phyloP scores from a whole-genome alignment of 2,329 filamentous ascomycete genomes.

The Cladosporium sp. region DNA sequence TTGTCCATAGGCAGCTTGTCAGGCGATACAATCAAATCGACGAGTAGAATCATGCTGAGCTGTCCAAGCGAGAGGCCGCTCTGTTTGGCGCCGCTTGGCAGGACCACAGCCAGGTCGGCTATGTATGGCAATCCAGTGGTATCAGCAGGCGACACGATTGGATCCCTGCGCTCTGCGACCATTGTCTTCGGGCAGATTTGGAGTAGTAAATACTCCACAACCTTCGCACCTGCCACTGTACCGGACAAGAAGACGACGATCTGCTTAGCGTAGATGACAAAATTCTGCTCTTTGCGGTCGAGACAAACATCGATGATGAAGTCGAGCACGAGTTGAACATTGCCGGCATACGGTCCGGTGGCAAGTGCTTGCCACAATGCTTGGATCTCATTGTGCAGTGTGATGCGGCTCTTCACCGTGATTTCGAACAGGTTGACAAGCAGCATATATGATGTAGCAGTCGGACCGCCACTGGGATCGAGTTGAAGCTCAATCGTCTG shows the following conservation, averaged over 20 bases:
- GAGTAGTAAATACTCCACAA: constrained; percentile 88
- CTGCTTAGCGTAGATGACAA: constrained; percentile 96
- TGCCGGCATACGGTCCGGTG: constrained; percentile 87
- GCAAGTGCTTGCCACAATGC: constrained; percentile 96
- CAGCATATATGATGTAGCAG: constrained; percentile 88
- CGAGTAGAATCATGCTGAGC: constrained; percentile 86
- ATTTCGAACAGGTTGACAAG: constrained; percentile 94
- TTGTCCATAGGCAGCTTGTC: constrained; percentile 77
- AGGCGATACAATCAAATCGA: constrained; percentile 93
- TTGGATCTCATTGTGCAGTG: constrained; percentile 93
- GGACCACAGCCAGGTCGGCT: constrained; percentile 75
- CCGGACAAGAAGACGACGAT: constrained; percentile 95
- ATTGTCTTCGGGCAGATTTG: constrained; percentile 95
- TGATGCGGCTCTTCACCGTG: constrained; percentile 86
- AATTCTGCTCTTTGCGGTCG: constrained; percentile 94
- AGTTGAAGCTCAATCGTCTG: constrained; percentile 90
- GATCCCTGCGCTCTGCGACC: constrained; percentile 82
- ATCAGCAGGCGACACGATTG: constrained; percentile 71
- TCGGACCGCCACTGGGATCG: constrained; percentile 88
- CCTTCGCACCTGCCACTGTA: constrained; percentile 80
- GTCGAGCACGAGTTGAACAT: constrained; percentile 90
- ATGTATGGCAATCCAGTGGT: constrained; percentile 79
- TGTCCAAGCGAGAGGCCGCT: constrained; percentile 90
- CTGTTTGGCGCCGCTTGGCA: constrained; percentile 84
- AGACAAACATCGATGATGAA: constrained; percentile 95